Percentiles rank a stretch among this genome's conserved stretches.
phyloP scores from a whole-genome alignment of 2,329 filamentous ascomycete genomes.

The Apiospora marii region DNA sequence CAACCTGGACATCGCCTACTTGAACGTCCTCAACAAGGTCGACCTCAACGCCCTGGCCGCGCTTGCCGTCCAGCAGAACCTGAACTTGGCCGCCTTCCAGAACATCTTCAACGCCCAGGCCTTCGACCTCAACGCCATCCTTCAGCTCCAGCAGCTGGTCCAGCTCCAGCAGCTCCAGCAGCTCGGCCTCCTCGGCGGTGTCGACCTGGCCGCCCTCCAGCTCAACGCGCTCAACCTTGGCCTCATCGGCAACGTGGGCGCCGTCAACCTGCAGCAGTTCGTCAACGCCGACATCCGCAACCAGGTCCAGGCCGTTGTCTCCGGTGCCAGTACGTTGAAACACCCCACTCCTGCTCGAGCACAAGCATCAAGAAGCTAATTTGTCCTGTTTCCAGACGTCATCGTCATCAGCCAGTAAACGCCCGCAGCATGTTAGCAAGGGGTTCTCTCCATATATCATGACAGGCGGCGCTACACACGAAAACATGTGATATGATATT shows the following conservation, averaged over 20 bases:
- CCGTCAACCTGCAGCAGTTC: slow-evolving; percentile 44
- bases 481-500: neutral
- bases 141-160: slow-evolving; percentile 47
- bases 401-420: slow-evolving; percentile 3
- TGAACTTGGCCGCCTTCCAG: slow-evolving; percentile 45
- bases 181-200: slow-evolving; percentile 53
- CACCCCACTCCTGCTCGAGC: no score
- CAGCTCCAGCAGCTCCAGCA: slow-evolving; percentile 45
- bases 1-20: slow-evolving; percentile 48
- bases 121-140: slow-evolving; percentile 55
- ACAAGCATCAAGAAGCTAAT: neutral
- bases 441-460: neutral
- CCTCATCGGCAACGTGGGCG: slow-evolving; percentile 45
- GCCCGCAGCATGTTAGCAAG: neutral
- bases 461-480: neutral
- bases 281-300: slow-evolving; percentile 38
- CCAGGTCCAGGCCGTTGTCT: slow-evolving; percentile 45
- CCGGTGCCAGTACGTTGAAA: slow-evolving; percentile 27
- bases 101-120: slow-evolving; percentile 54
- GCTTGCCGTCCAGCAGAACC: slow-evolving; percentile 49
- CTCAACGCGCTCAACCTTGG: slow-evolving; percentile 52
- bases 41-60: slow-evolving; percentile 40
- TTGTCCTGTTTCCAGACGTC: neutral
- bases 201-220: slow-evolving; percentile 54
- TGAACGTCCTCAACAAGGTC: slow-evolving; percentile 44